These are phyloP conservation scores for Penicillium decumbens DNA, from an alignment of 2,329 filamentous ascomycete genomes.

Conservation along the genomic window DNA sequence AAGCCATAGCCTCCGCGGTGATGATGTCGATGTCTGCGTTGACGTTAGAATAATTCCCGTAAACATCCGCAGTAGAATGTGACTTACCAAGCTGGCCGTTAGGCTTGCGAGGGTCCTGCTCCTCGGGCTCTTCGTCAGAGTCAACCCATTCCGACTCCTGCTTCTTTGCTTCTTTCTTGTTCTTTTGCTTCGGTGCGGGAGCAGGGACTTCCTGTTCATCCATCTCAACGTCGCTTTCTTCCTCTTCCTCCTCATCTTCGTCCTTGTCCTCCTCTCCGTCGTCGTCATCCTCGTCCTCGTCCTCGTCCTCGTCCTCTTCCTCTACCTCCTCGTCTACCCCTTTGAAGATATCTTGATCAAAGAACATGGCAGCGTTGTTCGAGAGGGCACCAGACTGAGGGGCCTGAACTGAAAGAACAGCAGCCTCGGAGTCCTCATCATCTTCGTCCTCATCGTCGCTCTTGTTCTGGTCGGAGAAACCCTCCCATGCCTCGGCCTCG, in stretches of 20 bases:
- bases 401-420: slow-evolving; percentile 28
- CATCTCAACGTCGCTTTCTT: slow-evolving; percentile 17
- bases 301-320: slow-evolving; percentile 33
- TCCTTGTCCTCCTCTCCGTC: slow-evolving; percentile 37
- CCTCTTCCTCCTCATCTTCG: slow-evolving; percentile 31
- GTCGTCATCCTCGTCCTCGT: slow-evolving; percentile 26
- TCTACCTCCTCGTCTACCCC: slow-evolving; percentile 62
- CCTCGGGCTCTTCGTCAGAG: slow-evolving; percentile 36
- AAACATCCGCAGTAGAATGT: slow-evolving; percentile 19
- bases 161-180: slow-evolving; percentile 21
- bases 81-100: slow-evolving; percentile 44
- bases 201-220: slow-evolving; percentile 5
- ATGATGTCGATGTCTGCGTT: slow-evolving; percentile 86
- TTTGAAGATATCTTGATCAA: slow-evolving; percentile 91
- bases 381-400: slow-evolving; percentile 58
- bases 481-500: slow-evolving; percentile 87
- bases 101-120: slow-evolving; percentile 39
- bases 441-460: slow-evolving; percentile 58
- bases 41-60: slow-evolving; percentile 18
- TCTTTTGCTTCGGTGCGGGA: slow-evolving; percentile 20
- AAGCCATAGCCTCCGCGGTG: slow-evolving; percentile 97
- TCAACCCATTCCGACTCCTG: slow-evolving; percentile 27
- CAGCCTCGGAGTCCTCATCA: slow-evolving; percentile 42
- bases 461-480: slow-evolving; percentile 66
- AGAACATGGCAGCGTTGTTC: slow-evolving; percentile 80